Percentiles rank a stretch among this genome's conserved stretches.
Conservation (phyloP, 805 yeast species). For the Ogataea nitratoaversa region DNA sequence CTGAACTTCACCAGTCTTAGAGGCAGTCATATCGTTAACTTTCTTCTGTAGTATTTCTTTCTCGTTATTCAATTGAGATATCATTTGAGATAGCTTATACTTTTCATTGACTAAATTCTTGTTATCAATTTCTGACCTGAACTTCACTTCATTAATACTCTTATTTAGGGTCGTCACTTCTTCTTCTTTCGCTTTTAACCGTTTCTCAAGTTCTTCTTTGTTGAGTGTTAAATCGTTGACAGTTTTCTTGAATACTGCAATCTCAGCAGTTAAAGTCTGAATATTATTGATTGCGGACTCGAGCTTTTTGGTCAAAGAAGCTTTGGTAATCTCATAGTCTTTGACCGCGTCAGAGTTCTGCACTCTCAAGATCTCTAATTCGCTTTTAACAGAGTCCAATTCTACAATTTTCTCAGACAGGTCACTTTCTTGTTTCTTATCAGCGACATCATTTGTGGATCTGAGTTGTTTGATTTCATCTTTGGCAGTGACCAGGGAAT, state of each 20-base stretch:
- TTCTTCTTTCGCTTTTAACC: slow-evolving; percentile 12
- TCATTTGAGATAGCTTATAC: slow-evolving; percentile 26
- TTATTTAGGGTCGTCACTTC: slow-evolving; percentile 17
- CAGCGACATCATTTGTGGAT: slow-evolving; percentile 5
- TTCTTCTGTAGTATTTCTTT: slow-evolving; percentile 25
- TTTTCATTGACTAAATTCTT: slow-evolving; percentile 26
- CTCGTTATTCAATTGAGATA: slow-evolving; percentile 33
- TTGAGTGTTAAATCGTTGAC: slow-evolving; percentile 5
- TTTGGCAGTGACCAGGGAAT: slow-evolving; percentile 69
- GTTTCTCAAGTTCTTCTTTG: slow-evolving; percentile 14
- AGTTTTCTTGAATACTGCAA: slow-evolving; percentile 4
- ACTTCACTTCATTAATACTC: slow-evolving; percentile 14
- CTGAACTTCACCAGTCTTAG: slow-evolving; percentile 39
- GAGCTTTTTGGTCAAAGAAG: slow-evolving; percentile 22
- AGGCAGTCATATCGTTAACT: slow-evolving; percentile 35
- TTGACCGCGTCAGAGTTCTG: slow-evolving; percentile 35
- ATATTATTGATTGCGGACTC: slow-evolving; percentile 15
- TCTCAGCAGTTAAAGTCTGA: slow-evolving; percentile 4
- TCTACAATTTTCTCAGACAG: slow-evolving; percentile 14
- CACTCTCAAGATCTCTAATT: slow-evolving; percentile 29
- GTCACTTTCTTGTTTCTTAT: background rate
- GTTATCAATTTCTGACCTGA: slow-evolving; percentile 18
- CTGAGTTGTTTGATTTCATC: slow-evolving; percentile 47
- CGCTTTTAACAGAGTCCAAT: slow-evolving; percentile 16
- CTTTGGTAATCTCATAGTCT: slow-evolving; percentile 30